Percentiles rank a stretch among this genome's conserved stretches.
These are phyloP conservation scores for Effrenium voratum DNA, from an alignment of 73 alveolate species.

Conservation along the genomic window DNA sequence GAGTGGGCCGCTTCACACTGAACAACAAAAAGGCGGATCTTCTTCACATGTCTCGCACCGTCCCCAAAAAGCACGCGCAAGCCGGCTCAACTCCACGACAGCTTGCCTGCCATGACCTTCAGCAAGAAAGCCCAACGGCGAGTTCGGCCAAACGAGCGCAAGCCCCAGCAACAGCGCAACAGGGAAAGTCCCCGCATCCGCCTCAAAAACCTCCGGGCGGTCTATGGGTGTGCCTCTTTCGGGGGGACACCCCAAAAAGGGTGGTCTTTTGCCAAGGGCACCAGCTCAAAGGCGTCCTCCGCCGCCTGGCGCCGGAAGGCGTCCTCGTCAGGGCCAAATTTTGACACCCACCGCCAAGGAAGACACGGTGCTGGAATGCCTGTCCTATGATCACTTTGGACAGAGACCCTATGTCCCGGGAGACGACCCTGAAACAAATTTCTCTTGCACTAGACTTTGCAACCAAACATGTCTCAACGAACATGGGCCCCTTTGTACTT, in stretches of 20 bases:
- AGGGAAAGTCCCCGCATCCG: not conserved
- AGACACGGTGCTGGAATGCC: not conserved
- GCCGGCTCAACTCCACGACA: not conserved
- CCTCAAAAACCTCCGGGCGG: not conserved
- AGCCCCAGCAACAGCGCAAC: not conserved
- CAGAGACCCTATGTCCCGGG: not conserved
- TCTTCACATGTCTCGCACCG: no score
- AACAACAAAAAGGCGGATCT: no score
- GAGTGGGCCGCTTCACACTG: no score
- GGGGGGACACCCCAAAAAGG: not conserved
- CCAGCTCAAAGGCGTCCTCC: conserved; percentile 76
- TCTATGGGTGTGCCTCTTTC: not conserved
- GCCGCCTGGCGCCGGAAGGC: conserved; percentile 83
- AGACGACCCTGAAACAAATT: not conserved
- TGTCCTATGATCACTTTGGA: not conserved
- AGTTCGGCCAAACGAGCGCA: not conserved
- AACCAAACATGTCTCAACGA: not conserved
- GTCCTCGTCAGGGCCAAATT: conserved; percentile 27
- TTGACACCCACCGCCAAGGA: not conserved
- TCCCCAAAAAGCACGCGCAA: no score
- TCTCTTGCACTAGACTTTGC: not conserved
- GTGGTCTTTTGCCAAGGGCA: conserved; percentile 3
- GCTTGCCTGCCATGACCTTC: not conserved
- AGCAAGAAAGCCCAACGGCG: not conserved
- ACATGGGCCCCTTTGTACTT: not conserved